phyloP scores from a whole-genome alignment of 2,329 filamentous ascomycete species.

The Lecanosticta acicola region DNA sequence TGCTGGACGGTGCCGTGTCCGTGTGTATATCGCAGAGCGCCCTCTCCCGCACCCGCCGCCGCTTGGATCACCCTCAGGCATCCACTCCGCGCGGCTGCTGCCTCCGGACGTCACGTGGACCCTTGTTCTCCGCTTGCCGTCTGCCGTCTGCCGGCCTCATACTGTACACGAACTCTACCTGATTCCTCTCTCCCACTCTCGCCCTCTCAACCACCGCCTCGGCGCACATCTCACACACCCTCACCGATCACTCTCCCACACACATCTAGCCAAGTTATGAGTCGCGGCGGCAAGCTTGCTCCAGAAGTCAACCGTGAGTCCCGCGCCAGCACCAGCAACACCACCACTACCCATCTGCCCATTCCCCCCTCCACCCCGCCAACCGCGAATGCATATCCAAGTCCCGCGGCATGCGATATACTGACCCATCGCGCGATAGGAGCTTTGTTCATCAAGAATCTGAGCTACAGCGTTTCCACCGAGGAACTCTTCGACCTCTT shows the following conservation, averaged over 20 bases:
- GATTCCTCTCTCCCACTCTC: too few relatives aligned
- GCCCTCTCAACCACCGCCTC: not conserved
- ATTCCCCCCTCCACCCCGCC: constrained; percentile 1
- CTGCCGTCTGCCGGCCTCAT: too few relatives aligned
- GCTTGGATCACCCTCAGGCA: too few relatives aligned
- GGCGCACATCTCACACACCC: not conserved
- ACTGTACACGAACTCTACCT: too few relatives aligned
- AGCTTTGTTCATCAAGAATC: constrained; percentile 99
- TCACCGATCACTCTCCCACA: constrained; percentile 10
- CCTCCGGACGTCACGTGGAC: too few relatives aligned
- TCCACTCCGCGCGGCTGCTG: too few relatives aligned
- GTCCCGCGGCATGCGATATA: too few relatives aligned
- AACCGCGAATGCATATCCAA: constrained; percentile 7
- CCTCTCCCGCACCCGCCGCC: too few relatives aligned
- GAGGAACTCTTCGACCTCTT: constrained; percentile 99
- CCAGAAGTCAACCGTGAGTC: constrained; percentile 97
- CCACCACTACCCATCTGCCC: constrained; percentile 2
- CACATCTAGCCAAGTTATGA: constrained; percentile 62
- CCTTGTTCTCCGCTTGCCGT: too few relatives aligned
- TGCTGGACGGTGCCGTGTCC: too few relatives aligned
- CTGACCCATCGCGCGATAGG: constrained; percentile 41
- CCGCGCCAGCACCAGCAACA: constrained; percentile 2
- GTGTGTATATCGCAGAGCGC: too few relatives aligned
- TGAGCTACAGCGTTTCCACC: constrained; percentile 98
- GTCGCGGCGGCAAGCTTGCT: constrained; percentile 92